Percentiles rank a stretch among this genome's conserved stretches.
Evolutionary conservation across 2,329 filamentous ascomycete genomes (phyloP).

Genomic region (Lasiodiplodia theobromae): DNA sequence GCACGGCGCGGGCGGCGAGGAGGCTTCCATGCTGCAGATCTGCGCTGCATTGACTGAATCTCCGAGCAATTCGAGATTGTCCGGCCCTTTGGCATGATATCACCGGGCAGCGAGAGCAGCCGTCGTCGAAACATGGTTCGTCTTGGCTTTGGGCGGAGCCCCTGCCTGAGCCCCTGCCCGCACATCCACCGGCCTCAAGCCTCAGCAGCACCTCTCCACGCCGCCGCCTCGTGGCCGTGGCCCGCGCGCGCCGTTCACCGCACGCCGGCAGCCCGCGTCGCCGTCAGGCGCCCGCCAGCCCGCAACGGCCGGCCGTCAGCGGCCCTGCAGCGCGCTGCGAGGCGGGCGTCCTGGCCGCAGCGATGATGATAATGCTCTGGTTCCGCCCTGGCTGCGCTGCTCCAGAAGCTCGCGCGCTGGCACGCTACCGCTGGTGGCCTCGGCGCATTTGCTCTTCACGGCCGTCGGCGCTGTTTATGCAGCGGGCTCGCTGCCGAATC

Average conservation of each 20-base stretch:
- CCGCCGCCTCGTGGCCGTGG: constrained; percentile 19
- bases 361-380: background rate
- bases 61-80: constrained; percentile 27
- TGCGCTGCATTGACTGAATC: constrained; percentile 28
- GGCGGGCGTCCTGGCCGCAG: background rate
- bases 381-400: background rate
- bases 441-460: constrained; percentile 17
- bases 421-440: constrained; percentile 24
- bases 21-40: constrained; percentile 18
- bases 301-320: background rate
- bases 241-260: constrained; percentile 17
- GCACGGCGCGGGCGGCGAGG: constrained; percentile 7
- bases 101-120: constrained; percentile 19
- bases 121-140: constrained; percentile 28
- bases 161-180: constrained; percentile 24
- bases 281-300: background rate
- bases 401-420: constrained; percentile 18
- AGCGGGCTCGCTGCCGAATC: constrained; percentile 22
- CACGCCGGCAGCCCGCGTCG: background rate
- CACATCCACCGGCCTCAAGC: constrained; percentile 26
- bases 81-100: constrained; percentile 21
- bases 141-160: constrained; percentile 24
- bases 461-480: constrained; percentile 22
- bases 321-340: background rate
- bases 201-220: constrained; percentile 3